Base-by-base conservation (phyloP, 768 basidiomycete species). In the Rhodotorula kratochvilovae region DNA sequence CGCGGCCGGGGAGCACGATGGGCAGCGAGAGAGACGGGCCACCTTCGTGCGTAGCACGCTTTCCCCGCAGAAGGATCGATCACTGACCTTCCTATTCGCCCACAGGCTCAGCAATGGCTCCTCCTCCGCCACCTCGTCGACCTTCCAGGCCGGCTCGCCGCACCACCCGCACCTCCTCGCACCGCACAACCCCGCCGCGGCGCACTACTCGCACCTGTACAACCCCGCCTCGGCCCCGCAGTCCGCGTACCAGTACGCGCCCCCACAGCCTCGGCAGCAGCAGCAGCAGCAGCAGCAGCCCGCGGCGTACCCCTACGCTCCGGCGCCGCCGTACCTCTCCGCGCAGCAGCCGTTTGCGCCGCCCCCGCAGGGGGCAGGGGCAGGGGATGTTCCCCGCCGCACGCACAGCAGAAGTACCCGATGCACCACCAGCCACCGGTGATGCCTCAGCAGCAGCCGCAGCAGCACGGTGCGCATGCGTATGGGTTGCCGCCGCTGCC, bases 41-140 rank as follows among this genome's bases (percentile, higher is more conserved):
- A 8, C 66, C 66, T 1, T 68, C 60, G 61, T 68, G 13, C 61
- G 61, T 62, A 17, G 12, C 3, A n/a, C 13, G 21, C 13, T 8
- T 25, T 6, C 5, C n/a, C 31, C 25, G 23, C 43, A 45, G 17
- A 27, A 6, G 5, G 11, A 19, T 25, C 39, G 16, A 23, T 10
- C 21, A 35, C 56, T 39, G 43, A 42, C 12, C 3, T 29, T 27
- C 10, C 25, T 16, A 3, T 29, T 29, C 13, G 8, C 15, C 16
- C 7, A 16, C 51, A 68, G 67, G 3, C 54, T 62, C 13, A 54
- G 57, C 29, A 61, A 61, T 50, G 67, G 61, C 23, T 61, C 61
- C 12, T 46, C 67, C 0, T 61, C 67, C 5, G 33, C 57, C 25
- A 45, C 60, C 23, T 55, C 61, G n/a, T 62, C 67, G 10, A 61